Evolutionary conservation across 2,329 filamentous ascomycete species (phyloP).

Genomic region (Elsinoe arachidis): DNA sequence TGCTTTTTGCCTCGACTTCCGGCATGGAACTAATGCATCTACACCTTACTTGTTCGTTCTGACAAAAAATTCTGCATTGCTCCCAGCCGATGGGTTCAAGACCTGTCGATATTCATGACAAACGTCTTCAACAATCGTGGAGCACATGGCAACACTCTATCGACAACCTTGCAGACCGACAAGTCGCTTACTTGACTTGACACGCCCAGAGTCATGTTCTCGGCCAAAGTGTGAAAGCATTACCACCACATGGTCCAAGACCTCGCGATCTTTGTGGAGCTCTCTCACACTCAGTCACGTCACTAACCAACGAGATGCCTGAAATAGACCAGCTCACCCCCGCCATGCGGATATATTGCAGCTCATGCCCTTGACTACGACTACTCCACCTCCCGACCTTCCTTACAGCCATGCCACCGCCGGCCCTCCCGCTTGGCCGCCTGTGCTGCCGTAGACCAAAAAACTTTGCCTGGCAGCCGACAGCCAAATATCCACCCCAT

Average conservation of each 20-base stretch:
- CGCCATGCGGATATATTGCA: conserved; percentile 12
- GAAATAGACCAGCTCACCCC: conserved; percentile 7
- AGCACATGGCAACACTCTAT: conserved; percentile 6
- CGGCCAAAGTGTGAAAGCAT: not conserved
- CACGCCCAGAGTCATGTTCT: conserved; percentile 5
- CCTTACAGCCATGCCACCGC: conserved; percentile 5
- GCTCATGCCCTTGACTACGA: conserved; percentile 4
- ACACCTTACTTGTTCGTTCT: conserved; percentile 5
- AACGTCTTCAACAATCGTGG: not conserved
- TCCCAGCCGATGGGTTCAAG: not conserved
- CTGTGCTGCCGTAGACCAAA: conserved; percentile 8
- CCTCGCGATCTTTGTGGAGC: conserved; percentile 8
- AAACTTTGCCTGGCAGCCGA: conserved; percentile 4
- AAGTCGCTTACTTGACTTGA: conserved; percentile 8
- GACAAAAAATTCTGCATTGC: not conserved
- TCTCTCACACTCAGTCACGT: not conserved
- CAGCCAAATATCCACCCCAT: conserved; percentile 9
- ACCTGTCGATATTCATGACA: not conserved
- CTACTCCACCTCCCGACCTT: conserved; percentile 5
- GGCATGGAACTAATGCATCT: conserved; percentile 4
- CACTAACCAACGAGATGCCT: conserved; percentile 8
- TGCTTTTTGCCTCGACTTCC: conserved; percentile 5
- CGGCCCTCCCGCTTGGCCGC: not conserved
- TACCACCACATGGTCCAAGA: conserved; percentile 8
- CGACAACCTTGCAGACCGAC: not conserved